Percentiles rank a stretch among this genome's conserved stretches.
These are phyloP conservation scores for Aspergillus caelatus DNA, from an alignment of 2,329 filamentous ascomycete genomes.

Conservation along the genomic window DNA sequence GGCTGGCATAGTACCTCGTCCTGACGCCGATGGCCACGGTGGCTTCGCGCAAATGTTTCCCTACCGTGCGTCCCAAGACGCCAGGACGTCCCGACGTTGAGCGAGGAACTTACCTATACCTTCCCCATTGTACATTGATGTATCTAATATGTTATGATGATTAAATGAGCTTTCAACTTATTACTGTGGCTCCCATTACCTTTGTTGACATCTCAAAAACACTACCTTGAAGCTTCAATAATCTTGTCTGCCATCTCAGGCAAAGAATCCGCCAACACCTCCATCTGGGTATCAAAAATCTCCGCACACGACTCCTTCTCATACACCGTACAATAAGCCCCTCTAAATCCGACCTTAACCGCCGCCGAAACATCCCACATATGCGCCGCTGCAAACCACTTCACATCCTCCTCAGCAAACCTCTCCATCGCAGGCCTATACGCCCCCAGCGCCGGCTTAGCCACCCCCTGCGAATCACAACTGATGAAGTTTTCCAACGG, in stretches of 20 bases:
- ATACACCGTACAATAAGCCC: conserved; percentile 57
- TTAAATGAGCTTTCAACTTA: too few species aligned
- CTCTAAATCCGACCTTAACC: conserved; percentile 53
- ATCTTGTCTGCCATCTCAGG: conserved; percentile 52
- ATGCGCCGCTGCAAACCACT: conserved; percentile 63
- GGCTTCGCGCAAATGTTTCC: neutral
- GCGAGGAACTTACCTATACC: neutral
- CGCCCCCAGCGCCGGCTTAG: conserved; percentile 54
- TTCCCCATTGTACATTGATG: neutral
- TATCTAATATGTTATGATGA: neutral
- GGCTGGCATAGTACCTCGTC: neutral
- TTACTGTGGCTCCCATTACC: neutral
- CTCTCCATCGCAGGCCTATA: conserved; percentile 50
- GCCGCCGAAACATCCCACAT: conserved; percentile 63
- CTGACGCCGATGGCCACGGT: neutral
- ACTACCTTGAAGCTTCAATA: conserved; percentile 11
- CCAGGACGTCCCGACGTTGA: neutral
- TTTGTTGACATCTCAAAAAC: neutral
- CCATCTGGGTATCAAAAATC: conserved; percentile 55
- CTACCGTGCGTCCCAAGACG: neutral
- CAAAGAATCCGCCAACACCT: conserved; percentile 53
- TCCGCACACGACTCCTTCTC: conserved; percentile 56
- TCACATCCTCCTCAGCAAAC: conserved; percentile 43
- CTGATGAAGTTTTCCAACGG: conserved; percentile 54
- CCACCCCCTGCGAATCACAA: conserved; percentile 53